Conservation (phyloP, 192 early-diverging fungal species). For the Coemansia javaensis region DNA sequence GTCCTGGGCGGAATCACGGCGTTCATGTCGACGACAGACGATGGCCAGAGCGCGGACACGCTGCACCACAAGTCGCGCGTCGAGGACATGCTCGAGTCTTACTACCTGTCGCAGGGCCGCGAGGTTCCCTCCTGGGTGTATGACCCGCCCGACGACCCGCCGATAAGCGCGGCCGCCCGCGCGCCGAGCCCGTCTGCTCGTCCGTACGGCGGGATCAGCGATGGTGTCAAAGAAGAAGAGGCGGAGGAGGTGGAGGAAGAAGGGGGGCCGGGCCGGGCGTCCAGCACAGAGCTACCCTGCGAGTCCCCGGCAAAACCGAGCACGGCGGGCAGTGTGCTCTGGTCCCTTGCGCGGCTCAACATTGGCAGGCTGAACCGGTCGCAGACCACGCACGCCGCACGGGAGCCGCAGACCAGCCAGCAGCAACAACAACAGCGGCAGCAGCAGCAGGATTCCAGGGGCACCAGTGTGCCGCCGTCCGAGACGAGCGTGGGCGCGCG, state of each 20-base stretch:
- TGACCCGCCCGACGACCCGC: slow-evolving; percentile 30
- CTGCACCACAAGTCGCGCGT: slow-evolving; percentile 20
- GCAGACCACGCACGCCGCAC: slow-evolving; percentile 1
- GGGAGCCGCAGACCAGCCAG: slow-evolving; percentile 6
- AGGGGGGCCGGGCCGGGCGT: background rate
- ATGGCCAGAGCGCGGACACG: background rate
- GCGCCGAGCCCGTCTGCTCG: too few relatives aligned
- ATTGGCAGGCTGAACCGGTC: slow-evolving; percentile 15
- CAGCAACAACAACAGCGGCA: too few relatives aligned
- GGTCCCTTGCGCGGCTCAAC: slow-evolving; percentile 22
- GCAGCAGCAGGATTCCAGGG: too few relatives aligned
- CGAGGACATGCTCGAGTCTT: slow-evolving; percentile 46
- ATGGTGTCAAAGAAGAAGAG: too few relatives aligned
- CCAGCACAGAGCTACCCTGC: background rate
- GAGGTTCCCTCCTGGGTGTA: slow-evolving; percentile 37
- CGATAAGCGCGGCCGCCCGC: background rate
- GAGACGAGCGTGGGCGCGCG: background rate
- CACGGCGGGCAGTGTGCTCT: slow-evolving; percentile 12
- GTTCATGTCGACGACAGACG: slow-evolving; percentile 16
- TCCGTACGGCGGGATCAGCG: too few relatives aligned
- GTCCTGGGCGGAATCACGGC: slow-evolving; percentile 11
- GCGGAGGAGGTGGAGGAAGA: too few relatives aligned
- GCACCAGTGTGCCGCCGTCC: background rate
- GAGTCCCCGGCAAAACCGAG: slow-evolving; percentile 11
- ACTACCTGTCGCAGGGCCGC: slow-evolving; percentile 32